Evolutionary conservation across 306 rosid genomes (phyloP), one percentile per base, ranked within the genome.

Genomic region (Glycine soja): DNA sequence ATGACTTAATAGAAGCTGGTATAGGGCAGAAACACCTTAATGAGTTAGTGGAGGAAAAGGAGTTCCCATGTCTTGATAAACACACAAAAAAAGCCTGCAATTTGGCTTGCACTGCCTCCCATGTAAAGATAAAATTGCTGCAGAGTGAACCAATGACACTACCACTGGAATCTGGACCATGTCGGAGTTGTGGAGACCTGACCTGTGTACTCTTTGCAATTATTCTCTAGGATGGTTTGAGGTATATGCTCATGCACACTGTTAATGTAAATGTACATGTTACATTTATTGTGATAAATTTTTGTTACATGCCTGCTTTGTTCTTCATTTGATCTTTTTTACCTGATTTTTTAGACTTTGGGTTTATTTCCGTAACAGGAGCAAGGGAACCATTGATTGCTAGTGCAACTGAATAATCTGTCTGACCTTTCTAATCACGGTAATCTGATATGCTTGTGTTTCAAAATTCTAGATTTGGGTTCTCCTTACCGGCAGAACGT

Each of bases 71-170:
- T 56, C 72, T 13, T 53, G 6, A 15, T 47, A 36, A 81, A 65
- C 57, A 75, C 0, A 19, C 0, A 57, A 68, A 82, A 34, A 11
- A 32, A 70, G 46, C 46, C 14, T 56, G 50, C 52, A 74, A 67
- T 36, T 64, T 74, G 5, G 43, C 52, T 34, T 46, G 13, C 7
- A 4, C 73, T 11, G 45, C 66, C 51, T 73, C 59, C n/a, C 51
- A 58, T 79, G 72, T 73, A 70, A 72, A 79, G 48, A 66, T 74
- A 67, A 48, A 57, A 38, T 70, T 82, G 53, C 64, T 64, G 42
- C 38, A 58, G 8, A 14, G 34, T 61, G 78, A 34, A 74, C n/a
- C 47, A n/a, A 18, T 36, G 47, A 71, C 50, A 30, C 19, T 36
- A 75, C n/a, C 51, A 32, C 18, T 57, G 1, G 18, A 43, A 16